phyloP scores from a whole-genome alignment of 2,329 filamentous ascomycete species.

The Diaporthe citri region DNA sequence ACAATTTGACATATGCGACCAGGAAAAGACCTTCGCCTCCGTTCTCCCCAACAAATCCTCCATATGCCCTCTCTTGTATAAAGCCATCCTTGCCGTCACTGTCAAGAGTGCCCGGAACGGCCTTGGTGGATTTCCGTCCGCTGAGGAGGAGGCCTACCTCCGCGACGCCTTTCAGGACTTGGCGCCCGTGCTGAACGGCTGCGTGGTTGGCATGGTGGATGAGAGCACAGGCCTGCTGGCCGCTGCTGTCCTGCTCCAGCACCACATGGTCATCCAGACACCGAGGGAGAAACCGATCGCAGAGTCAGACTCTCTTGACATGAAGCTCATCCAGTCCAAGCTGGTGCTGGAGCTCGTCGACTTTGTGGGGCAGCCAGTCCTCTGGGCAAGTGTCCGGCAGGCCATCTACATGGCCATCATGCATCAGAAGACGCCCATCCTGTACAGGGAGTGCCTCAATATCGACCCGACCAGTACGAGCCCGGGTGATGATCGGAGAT shows the following conservation, averaged over 20 bases:
- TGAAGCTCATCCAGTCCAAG: slow-evolving; percentile 6
- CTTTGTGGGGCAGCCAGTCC: slow-evolving; percentile 18
- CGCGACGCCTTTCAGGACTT: slow-evolving; percentile 4
- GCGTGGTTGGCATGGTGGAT: slow-evolving; percentile 20
- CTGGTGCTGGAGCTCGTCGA: slow-evolving; percentile 15
- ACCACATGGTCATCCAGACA: slow-evolving; percentile 11
- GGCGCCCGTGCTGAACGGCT: not conserved
- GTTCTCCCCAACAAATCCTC: slow-evolving; percentile 13
- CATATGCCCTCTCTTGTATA: slow-evolving; percentile 17
- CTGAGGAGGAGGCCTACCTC: slow-evolving; percentile 16
- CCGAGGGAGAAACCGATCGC: slow-evolving; percentile 7
- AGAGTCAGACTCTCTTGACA: slow-evolving; percentile 14
- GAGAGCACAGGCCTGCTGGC: slow-evolving; percentile 13
- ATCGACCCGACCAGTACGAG: slow-evolving; percentile 24
- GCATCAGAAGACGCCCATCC: slow-evolving; percentile 39
- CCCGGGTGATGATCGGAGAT: slow-evolving; percentile 40
- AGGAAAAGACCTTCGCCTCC: slow-evolving; percentile 10
- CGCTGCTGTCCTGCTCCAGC: slow-evolving; percentile 20
- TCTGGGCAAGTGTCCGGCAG: slow-evolving; percentile 40
- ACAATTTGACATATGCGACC: slow-evolving; percentile 7
- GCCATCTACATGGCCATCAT: slow-evolving; percentile 44
- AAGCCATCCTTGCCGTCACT: slow-evolving; percentile 13
- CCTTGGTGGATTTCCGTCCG: not conserved
- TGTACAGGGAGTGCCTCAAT: slow-evolving; percentile 30
- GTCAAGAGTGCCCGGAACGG: not conserved